These are phyloP conservation scores for Salix purpurea DNA, from an alignment of 345 rosid species.

Conservation along the genomic window DNA sequence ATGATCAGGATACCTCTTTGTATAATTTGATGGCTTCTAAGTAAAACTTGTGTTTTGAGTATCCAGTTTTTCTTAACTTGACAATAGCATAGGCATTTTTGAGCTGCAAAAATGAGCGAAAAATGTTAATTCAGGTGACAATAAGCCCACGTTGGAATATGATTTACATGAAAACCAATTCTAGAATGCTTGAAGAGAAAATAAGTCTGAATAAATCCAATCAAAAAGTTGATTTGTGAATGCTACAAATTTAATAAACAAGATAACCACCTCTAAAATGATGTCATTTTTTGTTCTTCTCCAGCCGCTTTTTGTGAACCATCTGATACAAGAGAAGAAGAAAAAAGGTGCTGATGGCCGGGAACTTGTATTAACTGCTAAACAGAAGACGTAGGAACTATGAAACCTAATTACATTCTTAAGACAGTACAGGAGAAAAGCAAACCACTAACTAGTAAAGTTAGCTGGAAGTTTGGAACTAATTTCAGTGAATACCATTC, in stretches of 20 bases:
- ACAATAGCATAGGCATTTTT: conserved; percentile 82
- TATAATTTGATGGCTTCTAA: conserved; percentile 65
- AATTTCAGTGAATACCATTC: too few relatives aligned
- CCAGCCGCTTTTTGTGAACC: conserved; percentile 88
- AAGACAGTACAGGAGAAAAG: neutral
- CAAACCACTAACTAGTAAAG: neutral
- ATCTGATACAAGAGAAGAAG: conserved; percentile 41
- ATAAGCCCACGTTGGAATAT: neutral
- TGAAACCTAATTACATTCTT: neutral
- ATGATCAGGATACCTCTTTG: conserved; percentile 54
- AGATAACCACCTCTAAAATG: conserved; percentile 54
- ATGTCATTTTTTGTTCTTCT: conserved; percentile 81
- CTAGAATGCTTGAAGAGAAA: neutral
- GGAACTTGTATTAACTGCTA: neutral
- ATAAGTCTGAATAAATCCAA: neutral
- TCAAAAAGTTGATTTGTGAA: neutral
- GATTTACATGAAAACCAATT: neutral
- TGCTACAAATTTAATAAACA: neutral
- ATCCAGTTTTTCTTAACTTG: conserved; percentile 82
- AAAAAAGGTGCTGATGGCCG: conserved; percentile 5
- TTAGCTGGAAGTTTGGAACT: neutral
- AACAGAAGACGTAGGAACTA: neutral
- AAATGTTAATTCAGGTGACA: conserved; percentile 2
- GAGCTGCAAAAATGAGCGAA: conserved; percentile 43
- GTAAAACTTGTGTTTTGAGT: conserved; percentile 71